A percentile compares a stretch with the other conserved stretches of the same genome.
Evolutionary conservation across 2,329 filamentous ascomycete genomes (phyloP).

Genomic region (Cyphellophora attinorum): DNA sequence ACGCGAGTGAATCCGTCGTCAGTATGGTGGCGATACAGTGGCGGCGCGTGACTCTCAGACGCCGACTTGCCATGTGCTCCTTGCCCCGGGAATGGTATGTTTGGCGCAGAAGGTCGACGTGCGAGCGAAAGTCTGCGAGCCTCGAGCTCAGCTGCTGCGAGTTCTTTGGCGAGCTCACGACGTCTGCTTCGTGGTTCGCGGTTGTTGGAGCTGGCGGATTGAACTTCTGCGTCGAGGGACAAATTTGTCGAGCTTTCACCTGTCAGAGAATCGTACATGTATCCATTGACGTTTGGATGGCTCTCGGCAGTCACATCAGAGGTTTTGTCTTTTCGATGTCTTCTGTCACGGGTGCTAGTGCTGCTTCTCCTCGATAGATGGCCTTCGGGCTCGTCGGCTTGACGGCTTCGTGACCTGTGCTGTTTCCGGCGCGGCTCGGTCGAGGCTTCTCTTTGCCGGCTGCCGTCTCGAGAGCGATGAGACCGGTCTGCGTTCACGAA

Average conservation of each 20-base stretch:
- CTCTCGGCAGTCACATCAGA: background rate
- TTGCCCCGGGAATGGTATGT: slow-evolving; percentile 65
- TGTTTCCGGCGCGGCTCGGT: slow-evolving; percentile 32
- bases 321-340: slow-evolving; percentile 1
- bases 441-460: slow-evolving; percentile 34
- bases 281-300: background rate
- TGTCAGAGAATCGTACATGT: background rate
- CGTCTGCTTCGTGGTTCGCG: background rate
- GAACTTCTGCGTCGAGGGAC: slow-evolving; percentile 2
- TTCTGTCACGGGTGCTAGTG: slow-evolving; percentile 3
- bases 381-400: slow-evolving; percentile 19
- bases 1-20: slow-evolving; percentile 33
- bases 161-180: slow-evolving; percentile 49
- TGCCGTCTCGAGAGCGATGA: slow-evolving; percentile 33
- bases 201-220: slow-evolving; percentile 11
- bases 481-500: slow-evolving; percentile 35
- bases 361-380: slow-evolving; percentile 9
- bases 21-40: slow-evolving; percentile 28
- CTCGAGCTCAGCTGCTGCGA: slow-evolving; percentile 76
- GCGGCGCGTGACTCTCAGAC: slow-evolving; percentile 17
- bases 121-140: slow-evolving; percentile 77
- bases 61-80: slow-evolving; percentile 30
- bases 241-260: background rate
- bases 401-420: slow-evolving; percentile 26
- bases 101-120: slow-evolving; percentile 66